Percentiles rank a stretch among this genome's conserved stretches.
phyloP scores from a whole-genome alignment of 2,329 filamentous ascomycete species.

The Fusarium nisikadoi region DNA sequence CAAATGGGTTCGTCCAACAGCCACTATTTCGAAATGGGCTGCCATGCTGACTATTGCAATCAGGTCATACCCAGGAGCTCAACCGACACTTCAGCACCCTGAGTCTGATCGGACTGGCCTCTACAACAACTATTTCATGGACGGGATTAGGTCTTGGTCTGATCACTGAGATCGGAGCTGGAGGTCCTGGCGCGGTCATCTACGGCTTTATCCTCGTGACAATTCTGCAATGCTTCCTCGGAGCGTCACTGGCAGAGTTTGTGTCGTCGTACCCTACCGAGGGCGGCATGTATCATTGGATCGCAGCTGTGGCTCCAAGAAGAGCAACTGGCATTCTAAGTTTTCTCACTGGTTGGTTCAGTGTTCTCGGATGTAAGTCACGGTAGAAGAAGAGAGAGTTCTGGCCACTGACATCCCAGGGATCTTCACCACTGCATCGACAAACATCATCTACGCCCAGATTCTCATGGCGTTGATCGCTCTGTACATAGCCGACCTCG shows the following conservation, averaged over 20 bases:
- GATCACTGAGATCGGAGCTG: constrained; percentile 9
- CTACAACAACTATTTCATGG: constrained; percentile 4
- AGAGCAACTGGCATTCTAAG: not conserved
- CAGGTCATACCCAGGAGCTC: constrained; percentile 7
- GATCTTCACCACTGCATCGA: constrained; percentile 16
- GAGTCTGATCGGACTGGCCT: not conserved
- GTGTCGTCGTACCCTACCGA: constrained; percentile 14
- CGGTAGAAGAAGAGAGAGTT: fast-evolving
- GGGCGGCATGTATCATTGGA: constrained; percentile 20
- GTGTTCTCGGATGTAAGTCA: constrained; percentile 6
- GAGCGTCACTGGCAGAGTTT: constrained; percentile 1
- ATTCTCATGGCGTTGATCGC: constrained; percentile 3
- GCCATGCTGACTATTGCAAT: not conserved
- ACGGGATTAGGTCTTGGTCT: not conserved
- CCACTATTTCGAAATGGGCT: fast-evolving
- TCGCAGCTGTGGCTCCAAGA: not conserved
- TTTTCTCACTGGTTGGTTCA: constrained; percentile 9
- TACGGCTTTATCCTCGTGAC: constrained; percentile 7
- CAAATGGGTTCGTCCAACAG: not conserved
- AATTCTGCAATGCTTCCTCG: not conserved
- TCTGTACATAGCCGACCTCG: not conserved
- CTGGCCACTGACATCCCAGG: not conserved
- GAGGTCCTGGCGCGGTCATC: constrained; percentile 3
- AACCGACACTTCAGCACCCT: constrained; percentile 3
- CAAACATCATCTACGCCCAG: not conserved